phyloP scores from a whole-genome alignment of 129 eudicot species.

The Saposhnikovia divaricata region DNA sequence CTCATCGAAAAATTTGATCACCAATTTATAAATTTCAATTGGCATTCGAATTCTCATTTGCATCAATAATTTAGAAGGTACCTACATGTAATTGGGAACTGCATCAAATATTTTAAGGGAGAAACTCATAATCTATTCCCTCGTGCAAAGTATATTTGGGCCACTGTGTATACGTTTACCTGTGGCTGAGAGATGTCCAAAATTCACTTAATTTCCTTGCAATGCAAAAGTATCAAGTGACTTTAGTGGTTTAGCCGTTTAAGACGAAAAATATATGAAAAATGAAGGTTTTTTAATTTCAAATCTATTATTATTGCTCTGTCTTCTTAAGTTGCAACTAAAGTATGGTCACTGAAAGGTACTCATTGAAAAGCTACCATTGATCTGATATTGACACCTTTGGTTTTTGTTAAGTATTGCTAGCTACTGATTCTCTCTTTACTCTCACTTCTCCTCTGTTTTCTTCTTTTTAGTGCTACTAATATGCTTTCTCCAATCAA shows the following conservation, averaged over 20 bases:
- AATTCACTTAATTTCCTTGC: background rate
- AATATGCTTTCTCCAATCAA: background rate
- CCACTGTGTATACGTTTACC: background rate
- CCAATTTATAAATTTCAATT: too few species aligned
- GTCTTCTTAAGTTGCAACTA: background rate
- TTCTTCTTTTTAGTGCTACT: background rate
- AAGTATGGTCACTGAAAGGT: background rate
- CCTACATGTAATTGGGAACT: background rate
- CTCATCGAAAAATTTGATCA: too few species aligned
- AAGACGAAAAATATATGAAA: too few species aligned
- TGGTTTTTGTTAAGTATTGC: background rate
- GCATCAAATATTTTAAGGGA: background rate
- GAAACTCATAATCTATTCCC: background rate
- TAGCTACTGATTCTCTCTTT: constrained; percentile 2
- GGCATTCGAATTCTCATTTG: too few species aligned
- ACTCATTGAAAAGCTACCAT: background rate
- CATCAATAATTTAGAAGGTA: too few species aligned
- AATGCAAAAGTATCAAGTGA: background rate
- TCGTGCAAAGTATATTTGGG: background rate
- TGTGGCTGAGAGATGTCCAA: too few species aligned
- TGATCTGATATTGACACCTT: background rate
- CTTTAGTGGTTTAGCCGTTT: too few species aligned
- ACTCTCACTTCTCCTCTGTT: constrained; percentile 5
- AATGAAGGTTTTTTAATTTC: background rate
- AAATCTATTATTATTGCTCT: background rate